phyloP scores from a whole-genome alignment of 169 alveolate species.

The Eimeria falciformis region DNA sequence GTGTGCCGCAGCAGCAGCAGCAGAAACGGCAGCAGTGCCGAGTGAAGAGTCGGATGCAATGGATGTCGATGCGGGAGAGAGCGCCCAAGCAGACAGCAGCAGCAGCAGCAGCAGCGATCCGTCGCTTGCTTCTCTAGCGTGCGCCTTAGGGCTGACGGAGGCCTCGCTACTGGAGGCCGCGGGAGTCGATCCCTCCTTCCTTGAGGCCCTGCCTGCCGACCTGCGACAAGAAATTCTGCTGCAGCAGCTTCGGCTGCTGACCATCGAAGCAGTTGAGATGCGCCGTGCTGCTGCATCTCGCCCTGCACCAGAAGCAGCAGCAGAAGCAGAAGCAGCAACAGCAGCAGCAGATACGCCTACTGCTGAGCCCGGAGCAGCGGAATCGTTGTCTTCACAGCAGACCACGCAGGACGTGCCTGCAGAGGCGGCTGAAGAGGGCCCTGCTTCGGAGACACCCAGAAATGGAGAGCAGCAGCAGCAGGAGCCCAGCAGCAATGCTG shows the following conservation, averaged over 20 bases:
- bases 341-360: slow-evolving; percentile 18
- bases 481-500: slow-evolving; percentile 27
- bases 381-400: background rate
- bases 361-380: background rate
- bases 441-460: background rate
- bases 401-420: too few relatives aligned
- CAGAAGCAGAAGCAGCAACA: background rate
- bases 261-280: slow-evolving; percentile 70
- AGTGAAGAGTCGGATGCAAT: background rate
- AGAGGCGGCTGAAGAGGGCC: background rate
- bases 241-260: slow-evolving; percentile 77
- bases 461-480: background rate
- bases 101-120: slow-evolving; percentile 55
- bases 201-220: slow-evolving; percentile 82
- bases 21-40: slow-evolving; percentile 1
- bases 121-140: slow-evolving; percentile 48
- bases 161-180: slow-evolving; percentile 71
- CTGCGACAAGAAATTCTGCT: slow-evolving; percentile 76
- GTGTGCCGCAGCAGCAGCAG: slow-evolving; percentile 14
- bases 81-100: slow-evolving; percentile 36
- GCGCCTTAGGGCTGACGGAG: slow-evolving; percentile 76
- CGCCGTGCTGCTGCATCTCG: slow-evolving; percentile 49
- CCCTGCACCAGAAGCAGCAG: slow-evolving; percentile 25
- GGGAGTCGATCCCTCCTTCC: slow-evolving; percentile 81
- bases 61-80: background rate